phyloP scores from a whole-genome alignment of 108 stramenopile genomes.

The Cyclotella baltica region DNA sequence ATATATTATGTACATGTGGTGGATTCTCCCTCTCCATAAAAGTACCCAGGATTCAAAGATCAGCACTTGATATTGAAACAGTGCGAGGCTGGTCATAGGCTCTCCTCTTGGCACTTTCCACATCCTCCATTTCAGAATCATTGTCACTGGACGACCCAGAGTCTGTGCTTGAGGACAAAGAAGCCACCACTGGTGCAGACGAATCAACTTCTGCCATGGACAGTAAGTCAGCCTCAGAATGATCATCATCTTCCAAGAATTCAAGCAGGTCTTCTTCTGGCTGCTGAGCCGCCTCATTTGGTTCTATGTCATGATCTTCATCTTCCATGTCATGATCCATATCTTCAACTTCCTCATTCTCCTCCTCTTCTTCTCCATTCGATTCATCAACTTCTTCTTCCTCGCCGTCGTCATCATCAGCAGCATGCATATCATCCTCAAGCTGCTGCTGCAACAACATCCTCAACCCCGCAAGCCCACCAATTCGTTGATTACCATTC shows the following conservation, averaged over 20 bases:
- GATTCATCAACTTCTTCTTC: conserved; percentile 39
- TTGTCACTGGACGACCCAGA: conserved; percentile 16
- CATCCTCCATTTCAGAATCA: conserved; percentile 52
- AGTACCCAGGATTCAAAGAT: no score
- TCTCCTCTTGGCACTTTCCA: conserved; percentile 21
- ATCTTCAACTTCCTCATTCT: conserved; percentile 28
- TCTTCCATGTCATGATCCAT: conserved; percentile 43
- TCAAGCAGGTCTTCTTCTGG: conserved; percentile 38
- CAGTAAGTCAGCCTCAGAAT: conserved; percentile 26
- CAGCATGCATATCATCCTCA: conserved; percentile 18
- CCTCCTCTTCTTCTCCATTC: conserved; percentile 38
- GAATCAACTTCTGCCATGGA: conserved; percentile 32
- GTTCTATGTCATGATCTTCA: conserved; percentile 32
- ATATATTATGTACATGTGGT: neutral
- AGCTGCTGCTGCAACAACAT: conserved; percentile 44
- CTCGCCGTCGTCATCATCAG: conserved; percentile 9
- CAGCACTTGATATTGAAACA: conserved; percentile 55
- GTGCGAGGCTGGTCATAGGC: conserved; percentile 49
- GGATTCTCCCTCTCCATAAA: neutral
- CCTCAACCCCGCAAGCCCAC: conserved; percentile 29
- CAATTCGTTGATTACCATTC: conserved; percentile 20
- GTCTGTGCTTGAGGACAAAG: neutral
- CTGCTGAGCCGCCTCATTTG: neutral
- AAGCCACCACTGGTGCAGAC: conserved; percentile 2
- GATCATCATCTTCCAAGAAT: conserved; percentile 29